Evolutionary conservation across 2,329 filamentous ascomycete genomes (phyloP), one percentile per base, ranked within the genome.

Genomic region (Penicillium sp.): DNA sequence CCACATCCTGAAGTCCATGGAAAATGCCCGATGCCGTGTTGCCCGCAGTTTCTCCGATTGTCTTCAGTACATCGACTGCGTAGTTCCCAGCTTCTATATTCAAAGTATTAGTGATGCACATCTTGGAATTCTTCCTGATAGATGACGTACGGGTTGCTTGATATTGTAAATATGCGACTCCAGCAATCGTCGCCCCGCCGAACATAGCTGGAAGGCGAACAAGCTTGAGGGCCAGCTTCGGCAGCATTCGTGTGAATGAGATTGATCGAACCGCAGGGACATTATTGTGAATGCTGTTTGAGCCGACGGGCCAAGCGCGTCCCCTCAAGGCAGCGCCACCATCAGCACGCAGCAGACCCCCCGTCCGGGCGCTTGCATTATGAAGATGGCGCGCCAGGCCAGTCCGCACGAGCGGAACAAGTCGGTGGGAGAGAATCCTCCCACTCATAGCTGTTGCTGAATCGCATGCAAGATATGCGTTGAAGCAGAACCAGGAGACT

Each of bases 101-200:
- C 6, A 22, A 49, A 40, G 22, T 11, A 35, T 69, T 61, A 67
- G 37, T 52, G 47, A 50, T 36, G 19, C 3, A 14, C 10, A 35
- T 24, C 33, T 10, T 22, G 6, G 40, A 44, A 49, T 16, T 16
- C n/a, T 11, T 16, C 40, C 36, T 6, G 33, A 53, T 2, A 41
- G 19, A 33, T 36, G 60, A 84, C 90, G 63, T 84, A 93, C 90
- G 90, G 56, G 89, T 87, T 63, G 95, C 94, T 77, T 99, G 95
- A 74, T 99, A 98, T 74, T 99, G 95, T 50, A 99, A 80, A 84
- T 96, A 99, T 27, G 92, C 92, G 59, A 96, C 79, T 2, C 90
- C 91, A 14, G 91, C 93, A 65, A 99, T 85, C 70, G 92, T 91
- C 49, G 93, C 85, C 43, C 92, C 92, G 43, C 94, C 95, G 70